Conservation (phyloP, 495 filamentous ascomycete species). For the Extremus antarcticus region DNA sequence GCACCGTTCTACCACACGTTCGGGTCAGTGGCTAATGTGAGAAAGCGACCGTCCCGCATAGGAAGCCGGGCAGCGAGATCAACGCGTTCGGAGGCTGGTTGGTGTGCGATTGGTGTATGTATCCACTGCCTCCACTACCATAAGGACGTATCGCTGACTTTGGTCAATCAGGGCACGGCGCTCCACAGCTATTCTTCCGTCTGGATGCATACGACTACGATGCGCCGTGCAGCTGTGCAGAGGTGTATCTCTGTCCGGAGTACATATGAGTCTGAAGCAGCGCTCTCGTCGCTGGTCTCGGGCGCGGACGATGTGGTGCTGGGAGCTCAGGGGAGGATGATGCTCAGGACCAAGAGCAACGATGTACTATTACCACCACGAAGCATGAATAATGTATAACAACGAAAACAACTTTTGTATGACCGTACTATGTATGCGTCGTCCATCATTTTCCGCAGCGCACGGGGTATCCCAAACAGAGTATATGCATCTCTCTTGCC, state of each 20-base stretch:
- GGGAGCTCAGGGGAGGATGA: neutral
- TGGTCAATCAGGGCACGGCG: slow-evolving; percentile 30
- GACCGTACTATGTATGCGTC: no score
- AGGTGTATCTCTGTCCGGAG: slow-evolving; percentile 30
- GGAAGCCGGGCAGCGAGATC: neutral
- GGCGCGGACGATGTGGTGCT: neutral
- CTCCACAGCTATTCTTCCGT: slow-evolving; percentile 44
- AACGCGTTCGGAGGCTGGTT: slow-evolving; percentile 43
- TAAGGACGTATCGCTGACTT: neutral
- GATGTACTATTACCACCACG: no score
- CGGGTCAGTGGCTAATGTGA: neutral
- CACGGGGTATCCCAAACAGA: neutral
- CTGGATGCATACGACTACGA: slow-evolving; percentile 22
- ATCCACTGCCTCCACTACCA: neutral
- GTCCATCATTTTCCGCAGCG: no score
- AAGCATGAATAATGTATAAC: no score
- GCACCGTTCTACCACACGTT: neutral
- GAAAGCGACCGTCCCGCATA: neutral
- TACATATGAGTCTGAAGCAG: slow-evolving; percentile 4
- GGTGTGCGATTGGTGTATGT: slow-evolving; percentile 41
- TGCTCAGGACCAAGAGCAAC: no score
- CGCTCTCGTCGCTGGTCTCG: neutral
- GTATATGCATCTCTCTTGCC: neutral
- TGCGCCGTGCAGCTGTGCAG: slow-evolving; percentile 37
- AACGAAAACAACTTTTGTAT: no score